Base-by-base conservation (phyloP, 23 red algal genomes). In the Agarophyton chilense region DNA sequence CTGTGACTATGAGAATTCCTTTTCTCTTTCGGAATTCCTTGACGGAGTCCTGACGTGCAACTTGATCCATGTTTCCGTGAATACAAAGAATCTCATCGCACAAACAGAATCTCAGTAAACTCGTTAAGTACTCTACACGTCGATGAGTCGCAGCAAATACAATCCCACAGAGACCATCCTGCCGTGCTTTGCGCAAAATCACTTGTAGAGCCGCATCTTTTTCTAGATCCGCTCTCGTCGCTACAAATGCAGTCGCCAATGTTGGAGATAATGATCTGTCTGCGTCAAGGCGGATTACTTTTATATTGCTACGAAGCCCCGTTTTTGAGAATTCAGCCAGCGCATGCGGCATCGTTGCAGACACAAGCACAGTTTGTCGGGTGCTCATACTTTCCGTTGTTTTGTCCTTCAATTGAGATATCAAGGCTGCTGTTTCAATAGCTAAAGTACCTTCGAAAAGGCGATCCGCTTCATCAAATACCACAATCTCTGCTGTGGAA, bases 391-490 rank as follows among this genome's bases (percentile, higher is more conserved):
- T 75, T 64, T 78, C 79, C 13, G 53, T 68, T 11, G 64, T 60
- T 3, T 50, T 64, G 72, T 78, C 57, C 54, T 72, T 81, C 22
- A 98, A 56, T 51, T 83, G 52, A 22, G 78, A 85, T 51, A 95
- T 77, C 9, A 99, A 47, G 18, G 77, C 82, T 8, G 68, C 56
- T 19, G 94, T 93, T 54, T 99, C 93, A 19, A 83, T 58, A n/a
- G 81, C 81, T 18, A 99, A 63, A 41, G 90, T 89, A 8, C 93
- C 93, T 65, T 99, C 97, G 55, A 95, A 99, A 0, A 99, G 86
- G 58, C 97, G 92, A 88, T 99, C 97, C 17, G 91, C 97, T 66
- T 99, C 97, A 49, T 99, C 97, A 73, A 96, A 84, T 3, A 99
- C 87, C 12, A 93, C 34, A 24, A 94, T 66, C 38, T 94, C 93